These are phyloP conservation scores for Mikania micrantha DNA, from an alignment of 129 eudicot species.

Conservation along the genomic window DNA sequence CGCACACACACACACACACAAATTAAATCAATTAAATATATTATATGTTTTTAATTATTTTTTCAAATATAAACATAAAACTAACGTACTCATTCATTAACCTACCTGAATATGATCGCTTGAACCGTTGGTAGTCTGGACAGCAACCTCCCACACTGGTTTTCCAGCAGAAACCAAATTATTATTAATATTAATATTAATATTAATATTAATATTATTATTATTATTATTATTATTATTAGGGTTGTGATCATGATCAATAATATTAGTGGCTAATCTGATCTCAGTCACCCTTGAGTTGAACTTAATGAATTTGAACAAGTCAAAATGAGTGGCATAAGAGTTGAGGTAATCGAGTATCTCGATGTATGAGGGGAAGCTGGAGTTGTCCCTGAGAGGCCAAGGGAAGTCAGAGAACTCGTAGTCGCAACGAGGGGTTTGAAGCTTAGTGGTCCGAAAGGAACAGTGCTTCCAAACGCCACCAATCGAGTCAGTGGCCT, in stretches of 20 bases:
- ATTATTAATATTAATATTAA: too few species aligned
- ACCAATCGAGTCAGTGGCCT: conserved; percentile 76
- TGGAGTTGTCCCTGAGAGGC: conserved; percentile 63
- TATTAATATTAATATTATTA: too few species aligned
- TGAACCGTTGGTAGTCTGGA: conserved; percentile 34
- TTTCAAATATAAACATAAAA: too few species aligned
- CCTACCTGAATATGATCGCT: too few species aligned
- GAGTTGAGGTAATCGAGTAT: conserved; percentile 68
- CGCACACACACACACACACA: too few species aligned
- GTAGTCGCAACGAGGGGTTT: conserved; percentile 95
- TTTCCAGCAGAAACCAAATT: too few species aligned
- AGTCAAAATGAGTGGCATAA: conserved; percentile 67
- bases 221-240: too few species aligned
- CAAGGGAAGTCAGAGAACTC: conserved; percentile 96
- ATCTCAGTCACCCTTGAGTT: conserved; percentile 79
- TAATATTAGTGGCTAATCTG: conserved; percentile 38
- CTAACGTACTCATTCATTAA: too few species aligned
- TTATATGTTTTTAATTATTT: too few species aligned
- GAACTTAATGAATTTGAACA: conserved; percentile 63
- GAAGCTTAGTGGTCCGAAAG: conserved; percentile 67
- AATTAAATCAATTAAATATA: too few species aligned
- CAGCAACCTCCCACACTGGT: conserved; percentile 91
- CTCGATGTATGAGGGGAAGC: conserved; percentile 65
- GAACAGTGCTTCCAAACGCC: conserved; percentile 94
- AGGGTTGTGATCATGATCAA: neutral